Base-by-base conservation (phyloP, 1,139 yeast genomes). In the Trichomonascaceae sp. region DNA sequence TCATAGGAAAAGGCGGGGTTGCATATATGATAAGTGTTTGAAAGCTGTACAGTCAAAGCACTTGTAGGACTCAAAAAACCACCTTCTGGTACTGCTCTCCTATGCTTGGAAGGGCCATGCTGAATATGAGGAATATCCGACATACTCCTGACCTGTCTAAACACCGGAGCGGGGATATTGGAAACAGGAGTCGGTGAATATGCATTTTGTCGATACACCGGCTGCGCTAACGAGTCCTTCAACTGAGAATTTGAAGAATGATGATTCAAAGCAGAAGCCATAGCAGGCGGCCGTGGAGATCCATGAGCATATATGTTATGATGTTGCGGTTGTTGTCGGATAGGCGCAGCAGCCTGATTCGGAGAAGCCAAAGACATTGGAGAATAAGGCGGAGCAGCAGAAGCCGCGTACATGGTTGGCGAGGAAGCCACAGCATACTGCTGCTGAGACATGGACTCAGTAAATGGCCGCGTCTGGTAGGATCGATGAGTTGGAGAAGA, bases 1-100 rank as follows among this genome's bases (percentile, higher is more conserved):
- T 86, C 86, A 68, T 93, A 95, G 59, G 85, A 84, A 71, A 90
- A 95, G 50, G 82, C 82, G 0, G 98, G 91, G 57, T 90, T 89
- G 70, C 98, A 93, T 55, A 93, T 80, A 18, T 87, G 76, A 67
- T 87, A 93, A 0, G 97, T 85, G 30, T 91, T 83, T 4, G 93
- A 79, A 49, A 93, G 73, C 55, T 87, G 83, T 3, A 83, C 80
- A 0, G 97, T 87, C 57, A 91, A 74, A 0, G 96, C 96, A 56
- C 81, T 78, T 19, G 88, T 77, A 0, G 99, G 99, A n/a, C 96
- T 87, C 43, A 89, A 81, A 60, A 84, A 88, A 47, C 85, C 82
- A 5, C 90, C 84, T 55, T 85, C 85, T 46, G 87, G 82, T 0
- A 91, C 81, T 8, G 95, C 90, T 50, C 97, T 78, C 59, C 97